Base-by-base conservation (phyloP, 1,139 yeast genomes). In the Arxiozyma bovina region DNA sequence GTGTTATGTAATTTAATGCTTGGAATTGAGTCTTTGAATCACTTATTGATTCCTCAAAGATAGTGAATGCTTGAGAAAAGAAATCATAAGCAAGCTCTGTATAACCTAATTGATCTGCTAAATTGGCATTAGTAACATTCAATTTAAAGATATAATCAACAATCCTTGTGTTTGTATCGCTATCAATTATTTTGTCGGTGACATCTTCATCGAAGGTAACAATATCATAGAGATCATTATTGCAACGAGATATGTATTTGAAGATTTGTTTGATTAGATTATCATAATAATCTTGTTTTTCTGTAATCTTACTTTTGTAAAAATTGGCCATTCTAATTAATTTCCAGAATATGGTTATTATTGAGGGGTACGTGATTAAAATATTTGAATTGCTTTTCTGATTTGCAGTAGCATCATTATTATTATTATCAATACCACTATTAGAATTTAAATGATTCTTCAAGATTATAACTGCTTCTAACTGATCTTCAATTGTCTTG, bases 41-140 rank as follows among this genome's bases (percentile, higher is more conserved):
- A 48, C 82, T 74, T 17, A 85, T 74, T 34, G 82, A 77, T 64
- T 93, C 98, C 69, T 93, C 99, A 69, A 88, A 93, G 1, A 89
- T 80, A 1, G 91, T 79, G 68, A 90, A 89, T 4, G 95, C 85
- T 69, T 90, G 96, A 38, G 87, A 91, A 70, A 87, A 88, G 63
- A 89, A 83, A 70, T 93, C 99, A 70, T 87, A 88, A n/a, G 93
- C 77, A 43, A 88, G 81, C 54, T 82, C 87, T 52, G 78, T 80
- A 17, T 78, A 64, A 4, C 72, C 74, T 43, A 86, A 75, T 67
- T 87, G 94, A 69, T 93, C 96, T 0, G 97, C 93, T 3, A 87
- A 72, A 1, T 78, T 70, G 0, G 89, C 89, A 44, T 81, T 76
- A 55, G 79, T 74, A 56, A 84, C 69, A 62, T 83, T 72, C 51